phyloP scores from a whole-genome alignment of 345 rosid species.

The Syzygium jambos region DNA sequence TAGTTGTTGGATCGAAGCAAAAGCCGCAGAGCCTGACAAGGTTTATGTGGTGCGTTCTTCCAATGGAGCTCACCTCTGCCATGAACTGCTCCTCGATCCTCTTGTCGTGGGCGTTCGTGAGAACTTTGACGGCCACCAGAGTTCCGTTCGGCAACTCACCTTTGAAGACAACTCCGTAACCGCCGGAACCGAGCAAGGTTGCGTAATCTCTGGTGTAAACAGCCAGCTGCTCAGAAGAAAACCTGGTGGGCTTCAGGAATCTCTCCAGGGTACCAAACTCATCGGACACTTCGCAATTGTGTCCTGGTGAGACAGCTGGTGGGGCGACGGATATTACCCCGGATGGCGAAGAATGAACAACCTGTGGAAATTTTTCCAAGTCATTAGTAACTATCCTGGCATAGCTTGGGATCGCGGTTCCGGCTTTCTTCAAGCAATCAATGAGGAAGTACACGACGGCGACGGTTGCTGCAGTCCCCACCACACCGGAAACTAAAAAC shows the following conservation, averaged over 20 bases:
- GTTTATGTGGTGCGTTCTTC: slow-evolving; percentile 20
- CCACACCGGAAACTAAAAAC: not conserved
- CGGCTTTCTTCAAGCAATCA: slow-evolving; percentile 13
- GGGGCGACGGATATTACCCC: not conserved
- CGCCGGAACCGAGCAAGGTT: slow-evolving; percentile 13
- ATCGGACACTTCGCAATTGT: not conserved
- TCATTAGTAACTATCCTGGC: not conserved
- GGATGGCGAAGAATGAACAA: not conserved
- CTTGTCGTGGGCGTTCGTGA: not conserved
- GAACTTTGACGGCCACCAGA: slow-evolving; percentile 14
- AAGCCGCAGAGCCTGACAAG: slow-evolving; percentile 23
- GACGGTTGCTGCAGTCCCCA: not conserved
- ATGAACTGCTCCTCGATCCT: slow-evolving; percentile 8
- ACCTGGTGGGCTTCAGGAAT: slow-evolving; percentile 20
- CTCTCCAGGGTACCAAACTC: slow-evolving; percentile 9
- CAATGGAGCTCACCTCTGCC: slow-evolving; percentile 30
- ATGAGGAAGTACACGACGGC: slow-evolving; percentile 7
- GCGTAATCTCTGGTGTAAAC: slow-evolving; percentile 9
- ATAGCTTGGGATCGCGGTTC: slow-evolving; percentile 7
- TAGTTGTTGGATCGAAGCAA: not conserved
- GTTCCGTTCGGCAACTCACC: slow-evolving; percentile 6
- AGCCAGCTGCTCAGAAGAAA: slow-evolving; percentile 7
- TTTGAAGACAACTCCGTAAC: slow-evolving; percentile 16
- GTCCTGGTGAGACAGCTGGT: not conserved
- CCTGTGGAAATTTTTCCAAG: not conserved